These are phyloP conservation scores for Aspergillus ellipticus DNA, from an alignment of 495 filamentous ascomycete species.

Conservation along the genomic window DNA sequence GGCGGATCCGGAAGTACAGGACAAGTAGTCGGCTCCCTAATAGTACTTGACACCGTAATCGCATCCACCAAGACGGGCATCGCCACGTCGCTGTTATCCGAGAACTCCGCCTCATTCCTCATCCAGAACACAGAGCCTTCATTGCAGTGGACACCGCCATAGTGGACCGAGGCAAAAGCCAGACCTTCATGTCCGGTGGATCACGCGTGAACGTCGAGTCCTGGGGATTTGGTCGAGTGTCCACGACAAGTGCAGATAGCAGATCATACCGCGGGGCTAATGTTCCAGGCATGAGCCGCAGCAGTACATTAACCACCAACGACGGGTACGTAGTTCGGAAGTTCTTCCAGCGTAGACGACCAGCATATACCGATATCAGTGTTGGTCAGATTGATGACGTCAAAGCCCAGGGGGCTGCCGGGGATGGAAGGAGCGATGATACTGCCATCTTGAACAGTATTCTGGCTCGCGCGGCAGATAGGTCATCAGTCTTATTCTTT, in stretches of 20 bases:
- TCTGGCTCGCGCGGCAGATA: slow-evolving; percentile 57
- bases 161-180: neutral
- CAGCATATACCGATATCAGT: slow-evolving; percentile 29
- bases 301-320: neutral
- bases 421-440: slow-evolving; percentile 51
- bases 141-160: slow-evolving; percentile 13
- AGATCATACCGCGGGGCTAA: slow-evolving; percentile 5
- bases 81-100: slow-evolving; percentile 37
- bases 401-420: slow-evolving; percentile 64
- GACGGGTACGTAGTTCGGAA: slow-evolving; percentile 19
- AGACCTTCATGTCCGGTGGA: slow-evolving; percentile 19
- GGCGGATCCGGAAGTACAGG: slow-evolving; percentile 15
- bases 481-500: slow-evolving; percentile 63
- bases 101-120: slow-evolving; percentile 22
- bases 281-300: slow-evolving; percentile 12
- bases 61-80: slow-evolving; percentile 59
- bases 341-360: slow-evolving; percentile 18
- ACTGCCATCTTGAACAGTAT: slow-evolving; percentile 57
- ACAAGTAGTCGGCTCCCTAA: slow-evolving; percentile 61
- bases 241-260: neutral
- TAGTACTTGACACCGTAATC: slow-evolving; percentile 65
- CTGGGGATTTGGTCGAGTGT: slow-evolving; percentile 33
- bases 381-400: slow-evolving; percentile 59
- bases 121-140: slow-evolving; percentile 19
- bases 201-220: slow-evolving; percentile 47